These are phyloP conservation scores for Erodium trifolium DNA, from an alignment of 441 rosid genomes.

Conservation along the genomic window DNA sequence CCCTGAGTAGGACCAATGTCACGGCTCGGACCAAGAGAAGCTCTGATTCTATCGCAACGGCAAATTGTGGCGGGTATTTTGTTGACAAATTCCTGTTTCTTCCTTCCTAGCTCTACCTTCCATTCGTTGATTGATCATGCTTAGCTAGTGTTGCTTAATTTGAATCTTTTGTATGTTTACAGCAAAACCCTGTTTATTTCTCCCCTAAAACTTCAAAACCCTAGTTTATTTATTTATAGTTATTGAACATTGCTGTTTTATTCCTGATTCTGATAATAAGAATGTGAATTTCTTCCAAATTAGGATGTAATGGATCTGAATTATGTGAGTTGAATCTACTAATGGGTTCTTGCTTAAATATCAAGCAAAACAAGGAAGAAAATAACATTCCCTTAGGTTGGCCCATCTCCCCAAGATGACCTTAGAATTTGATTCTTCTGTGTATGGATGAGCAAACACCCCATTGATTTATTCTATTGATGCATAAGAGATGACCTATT, in stretches of 20 bases:
- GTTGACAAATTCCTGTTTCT: not conserved
- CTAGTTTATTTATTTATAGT: not conserved
- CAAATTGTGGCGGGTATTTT: slow-evolving; percentile 45
- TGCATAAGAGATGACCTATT: not conserved
- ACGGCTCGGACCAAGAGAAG: slow-evolving; percentile 53
- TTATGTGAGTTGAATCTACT: not conserved
- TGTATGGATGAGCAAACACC: not conserved
- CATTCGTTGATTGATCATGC: not conserved
- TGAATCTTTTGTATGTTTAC: not conserved
- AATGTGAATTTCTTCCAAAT: not conserved
- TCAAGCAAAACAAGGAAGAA: not conserved
- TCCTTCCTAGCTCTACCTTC: not conserved
- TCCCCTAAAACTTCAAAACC: not conserved
- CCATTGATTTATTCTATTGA: slow-evolving; percentile 7
- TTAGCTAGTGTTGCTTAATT: not conserved
- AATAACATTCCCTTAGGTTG: not conserved
- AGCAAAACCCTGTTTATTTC: not conserved
- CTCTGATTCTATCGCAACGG: slow-evolving; percentile 53
- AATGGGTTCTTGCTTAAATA: not conserved
- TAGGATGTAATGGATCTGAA: not conserved
- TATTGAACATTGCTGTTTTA: not conserved
- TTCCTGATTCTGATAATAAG: not conserved
- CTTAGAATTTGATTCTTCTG: not conserved
- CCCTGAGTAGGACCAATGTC: slow-evolving; percentile 45
- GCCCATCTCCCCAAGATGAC: not conserved